Base-by-base conservation (phyloP, 2,329 filamentous ascomycete species). In the Fusarium illudens region DNA sequence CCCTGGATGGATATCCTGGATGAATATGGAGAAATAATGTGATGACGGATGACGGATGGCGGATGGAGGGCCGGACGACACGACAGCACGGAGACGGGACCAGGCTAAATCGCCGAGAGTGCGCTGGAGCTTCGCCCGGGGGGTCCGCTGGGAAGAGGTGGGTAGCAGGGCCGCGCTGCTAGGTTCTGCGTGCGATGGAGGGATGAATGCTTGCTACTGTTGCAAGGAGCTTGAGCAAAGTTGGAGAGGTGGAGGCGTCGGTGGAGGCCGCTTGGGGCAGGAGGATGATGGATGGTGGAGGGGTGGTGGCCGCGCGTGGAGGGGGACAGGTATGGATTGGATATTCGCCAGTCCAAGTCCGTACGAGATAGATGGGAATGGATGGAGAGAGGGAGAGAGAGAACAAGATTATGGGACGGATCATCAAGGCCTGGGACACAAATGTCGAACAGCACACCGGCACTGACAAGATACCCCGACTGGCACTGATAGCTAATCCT, bases 1-100 rank as follows among this genome's bases (percentile, higher is more conserved):
- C 69, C 69, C 69, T 64, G 63, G 54, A 53, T 36, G 57, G 42
- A 42, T 60, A 51, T 44, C 54, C 65, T 58, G 55, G 61, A 58
- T 58, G 13, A 46, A 59, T 61, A 59, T 67, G 70, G 69, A 72
- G 56, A 46, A 58, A 62, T 65, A 68, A 68, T 68, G 65, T 58
- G 64, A 58, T 67, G 58, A 70, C 58, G 68, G 67, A 72, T 50
- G 46, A 50, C 29, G 46, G 44, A 42, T 57, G 67, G 65, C 48
- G 63, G 60, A 54, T 61, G 60, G 42, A 59, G 59, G 56, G 56
- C 68, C 61, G 59, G 48, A 62, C 61, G 59, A 52, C 55, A 66
- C 57, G 60, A 62, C 58, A 50, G 65, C 55, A 61, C 59, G 60
- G 62, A 44, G 44, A 48, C 51, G 52, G 39, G 39, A 52, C 61